A percentile compares a stretch with the other conserved stretches of the same genome.
phyloP scores from a whole-genome alignment of 2,329 filamentous ascomycete genomes.

The Phoma sp. region DNA sequence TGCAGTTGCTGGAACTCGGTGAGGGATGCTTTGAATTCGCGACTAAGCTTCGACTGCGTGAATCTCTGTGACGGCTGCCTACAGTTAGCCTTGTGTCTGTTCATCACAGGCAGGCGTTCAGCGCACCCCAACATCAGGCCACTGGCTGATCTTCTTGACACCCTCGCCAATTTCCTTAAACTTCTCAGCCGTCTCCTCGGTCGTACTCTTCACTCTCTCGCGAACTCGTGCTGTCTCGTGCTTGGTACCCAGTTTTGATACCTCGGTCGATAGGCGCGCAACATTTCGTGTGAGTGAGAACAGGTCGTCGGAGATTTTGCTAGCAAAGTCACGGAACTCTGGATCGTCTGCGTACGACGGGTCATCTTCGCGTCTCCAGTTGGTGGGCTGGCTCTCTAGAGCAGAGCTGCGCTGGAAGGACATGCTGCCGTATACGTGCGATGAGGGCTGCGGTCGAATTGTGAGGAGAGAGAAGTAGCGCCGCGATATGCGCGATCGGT shows the following conservation, averaged over 20 bases:
- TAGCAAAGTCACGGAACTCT: constrained; percentile 83
- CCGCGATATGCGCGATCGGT: constrained; percentile 11
- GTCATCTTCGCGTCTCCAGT: constrained; percentile 71
- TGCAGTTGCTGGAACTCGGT: constrained; percentile 94
- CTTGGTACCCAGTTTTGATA: constrained; percentile 84
- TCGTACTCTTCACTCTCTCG: constrained; percentile 84
- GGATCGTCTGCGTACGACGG: constrained; percentile 87
- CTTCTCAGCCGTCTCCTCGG: constrained; percentile 82
- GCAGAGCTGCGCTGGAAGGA: constrained; percentile 88
- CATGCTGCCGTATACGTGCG: constrained; percentile 60
- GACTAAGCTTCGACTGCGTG: constrained; percentile 91
- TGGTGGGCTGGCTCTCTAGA: constrained; percentile 79
- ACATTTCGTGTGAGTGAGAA: constrained; percentile 90
- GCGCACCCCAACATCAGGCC: constrained; percentile 73
- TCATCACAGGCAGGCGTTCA: neutral
- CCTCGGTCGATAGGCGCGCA: constrained; percentile 80
- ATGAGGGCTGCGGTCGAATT: neutral
- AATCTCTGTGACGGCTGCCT: constrained; percentile 89
- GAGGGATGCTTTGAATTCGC: constrained; percentile 87
- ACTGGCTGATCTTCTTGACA: constrained; percentile 87
- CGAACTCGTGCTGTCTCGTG: constrained; percentile 89
- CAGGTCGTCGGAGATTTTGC: constrained; percentile 83
- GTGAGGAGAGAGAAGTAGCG: neutral
- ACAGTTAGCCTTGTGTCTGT: constrained; percentile 25
- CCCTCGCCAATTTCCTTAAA: constrained; percentile 95